Percentiles rank a stretch among this genome's conserved stretches.
Conservation (phyloP, 2,329 filamentous ascomycete species). For the Fusarium foetens region DNA sequence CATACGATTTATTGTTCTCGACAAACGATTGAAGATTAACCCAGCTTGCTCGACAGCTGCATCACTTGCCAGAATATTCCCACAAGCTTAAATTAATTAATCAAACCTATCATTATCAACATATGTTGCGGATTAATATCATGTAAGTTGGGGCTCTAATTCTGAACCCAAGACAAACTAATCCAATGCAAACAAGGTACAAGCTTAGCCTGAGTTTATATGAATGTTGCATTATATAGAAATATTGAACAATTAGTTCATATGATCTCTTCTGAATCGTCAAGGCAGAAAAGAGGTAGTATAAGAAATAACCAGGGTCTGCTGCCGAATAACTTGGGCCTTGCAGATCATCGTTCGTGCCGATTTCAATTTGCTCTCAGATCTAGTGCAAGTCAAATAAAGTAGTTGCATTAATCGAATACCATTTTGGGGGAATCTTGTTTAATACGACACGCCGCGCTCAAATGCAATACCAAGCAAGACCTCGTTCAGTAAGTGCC, state of each 20-base stretch:
- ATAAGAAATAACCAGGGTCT: neutral
- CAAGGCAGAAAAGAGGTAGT: neutral
- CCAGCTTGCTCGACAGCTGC: neutral
- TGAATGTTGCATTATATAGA: neutral
- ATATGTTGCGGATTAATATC: neutral
- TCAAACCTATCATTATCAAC: neutral
- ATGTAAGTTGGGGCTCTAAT: neutral
- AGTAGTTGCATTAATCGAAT: constrained; percentile 1
- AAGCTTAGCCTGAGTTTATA: neutral
- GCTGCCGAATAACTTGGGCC: neutral
- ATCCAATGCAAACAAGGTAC: neutral
- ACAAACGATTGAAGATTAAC: neutral
- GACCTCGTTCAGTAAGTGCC: neutral
- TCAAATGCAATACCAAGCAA: constrained; percentile 29
- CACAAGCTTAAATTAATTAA: no score
- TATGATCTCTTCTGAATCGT: neutral
- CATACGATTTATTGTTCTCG: neutral
- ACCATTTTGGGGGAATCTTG: constrained; percentile 24
- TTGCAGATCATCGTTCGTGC: neutral
- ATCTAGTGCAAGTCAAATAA: neutral
- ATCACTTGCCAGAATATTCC: neutral
- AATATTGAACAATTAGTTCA: neutral
- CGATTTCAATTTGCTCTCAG: neutral
- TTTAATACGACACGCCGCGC: constrained; percentile 28
- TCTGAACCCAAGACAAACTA: neutral